Evolutionary conservation across 257 asterid species (phyloP), one percentile per base, ranked within the genome.

Genomic region (Salvia hispanica): DNA sequence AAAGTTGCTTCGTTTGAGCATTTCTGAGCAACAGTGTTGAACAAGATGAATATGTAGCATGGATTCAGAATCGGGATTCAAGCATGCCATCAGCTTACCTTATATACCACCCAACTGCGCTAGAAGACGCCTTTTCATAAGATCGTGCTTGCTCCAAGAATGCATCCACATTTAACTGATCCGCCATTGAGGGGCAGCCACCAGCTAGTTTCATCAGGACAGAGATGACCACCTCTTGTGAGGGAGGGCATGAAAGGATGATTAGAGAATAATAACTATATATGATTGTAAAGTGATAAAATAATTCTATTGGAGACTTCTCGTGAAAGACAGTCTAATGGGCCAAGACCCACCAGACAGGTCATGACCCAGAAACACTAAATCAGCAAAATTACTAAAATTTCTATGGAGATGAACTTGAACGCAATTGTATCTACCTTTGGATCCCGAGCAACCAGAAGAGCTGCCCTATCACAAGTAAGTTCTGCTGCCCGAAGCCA

Each of bases 401-500:
- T 40, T 12, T 40, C 45, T 8, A 2, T 40, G 45, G 11, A 8
- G 2, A 40, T 7, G 11, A 2, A 8, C 45, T 40, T 40, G 45
- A 40, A 40, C 2, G 2, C 9, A 40, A 43, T 15, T 18, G 43
- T 71, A 66, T 70, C 80, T 84, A 92, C 97, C 97, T 92, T 92
- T 21, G 98, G 96, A 70, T 92, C 96, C 72, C 85, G 86, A 58
- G 98, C 90, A 66, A 90, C 98, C 73, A 92, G 85, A 69, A 92
- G 97, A 57, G 96, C 96, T 48, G 97, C 98, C 58, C 98, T 90
- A 77, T 92, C 98, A 70, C 97, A 92, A 58, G 98, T 92, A 51
- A 92, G 95, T 66, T 92, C 98, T 46, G 98, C 98, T 70, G 98
- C 97, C 4, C 97, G 86, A 75, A 92, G 87, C 97, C 98, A 92